Conservation (phyloP, 2,329 filamentous ascomycete species). For the Daldinia sp. region DNA sequence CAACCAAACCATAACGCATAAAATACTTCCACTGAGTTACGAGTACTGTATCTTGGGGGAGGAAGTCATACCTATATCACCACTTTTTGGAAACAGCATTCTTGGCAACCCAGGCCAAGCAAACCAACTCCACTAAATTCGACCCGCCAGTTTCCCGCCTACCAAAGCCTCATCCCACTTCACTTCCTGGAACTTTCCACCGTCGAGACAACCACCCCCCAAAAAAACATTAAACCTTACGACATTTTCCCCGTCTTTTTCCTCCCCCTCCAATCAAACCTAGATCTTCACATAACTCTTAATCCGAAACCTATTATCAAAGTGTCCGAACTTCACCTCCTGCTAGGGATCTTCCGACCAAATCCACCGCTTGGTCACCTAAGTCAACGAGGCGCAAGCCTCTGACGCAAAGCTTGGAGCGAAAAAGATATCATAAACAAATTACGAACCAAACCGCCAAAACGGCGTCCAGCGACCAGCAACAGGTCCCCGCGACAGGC, state of each 20-base stretch:
- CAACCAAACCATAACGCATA: neutral
- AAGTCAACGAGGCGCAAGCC: conserved; percentile 24
- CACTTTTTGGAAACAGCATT: neutral
- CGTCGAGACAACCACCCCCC: conserved; percentile 15
- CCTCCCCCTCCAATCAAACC: conserved; percentile 5
- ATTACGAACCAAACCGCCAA: conserved; percentile 36
- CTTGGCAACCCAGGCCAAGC: neutral
- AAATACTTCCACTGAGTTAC: too few species aligned
- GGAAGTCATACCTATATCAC: neutral
- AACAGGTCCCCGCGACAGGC: conserved; percentile 32
- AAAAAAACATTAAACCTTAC: conserved; percentile 18
- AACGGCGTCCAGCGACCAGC: conserved; percentile 43
- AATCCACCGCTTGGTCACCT: conserved; percentile 11
- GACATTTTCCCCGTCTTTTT: conserved; percentile 14
- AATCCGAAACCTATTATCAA: conserved; percentile 1
- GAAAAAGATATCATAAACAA: neutral
- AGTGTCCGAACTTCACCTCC: neutral
- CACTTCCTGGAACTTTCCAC: conserved; percentile 30
- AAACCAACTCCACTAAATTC: neutral
- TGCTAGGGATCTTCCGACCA: neutral
- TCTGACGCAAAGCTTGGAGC: conserved; percentile 10
- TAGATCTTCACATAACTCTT: conserved; percentile 7
- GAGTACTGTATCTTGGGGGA: neutral
- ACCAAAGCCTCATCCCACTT: conserved; percentile 2
- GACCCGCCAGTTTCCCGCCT: neutral